phyloP scores from a whole-genome alignment of 192 early-diverging fungal species.

The Rhizophlyctis rosea region DNA sequence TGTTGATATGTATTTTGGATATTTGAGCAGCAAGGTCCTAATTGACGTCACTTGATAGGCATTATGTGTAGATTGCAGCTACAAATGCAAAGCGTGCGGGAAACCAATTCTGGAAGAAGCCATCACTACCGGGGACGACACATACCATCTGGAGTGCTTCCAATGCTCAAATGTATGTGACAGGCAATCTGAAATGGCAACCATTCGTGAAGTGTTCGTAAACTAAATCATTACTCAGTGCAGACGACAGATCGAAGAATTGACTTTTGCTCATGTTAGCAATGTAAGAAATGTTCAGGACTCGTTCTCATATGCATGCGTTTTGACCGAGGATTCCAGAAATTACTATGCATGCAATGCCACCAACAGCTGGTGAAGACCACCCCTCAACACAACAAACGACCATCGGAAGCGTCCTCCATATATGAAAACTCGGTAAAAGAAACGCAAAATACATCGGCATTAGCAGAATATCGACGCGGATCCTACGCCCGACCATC shows the following conservation, averaged over 20 bases:
- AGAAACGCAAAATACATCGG: too few relatives aligned
- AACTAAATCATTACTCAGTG: constrained; percentile 11
- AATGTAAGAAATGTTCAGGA: constrained; percentile 15
- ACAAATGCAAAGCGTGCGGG: constrained; percentile 26
- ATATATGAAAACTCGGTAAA: too few relatives aligned
- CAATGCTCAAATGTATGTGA: constrained; percentile 7
- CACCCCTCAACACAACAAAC: background rate
- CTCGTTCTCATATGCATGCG: background rate
- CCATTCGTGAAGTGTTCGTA: too few relatives aligned
- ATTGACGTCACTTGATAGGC: constrained; percentile 8
- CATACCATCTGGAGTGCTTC: constrained; percentile 29
- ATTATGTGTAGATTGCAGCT: constrained; percentile 23
- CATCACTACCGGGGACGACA: constrained; percentile 27
- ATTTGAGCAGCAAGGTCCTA: background rate
- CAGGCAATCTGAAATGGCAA: too few relatives aligned
- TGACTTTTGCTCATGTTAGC: constrained; percentile 17
- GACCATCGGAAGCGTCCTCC: too few relatives aligned
- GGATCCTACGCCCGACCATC: too few relatives aligned
- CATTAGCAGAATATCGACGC: too few relatives aligned
- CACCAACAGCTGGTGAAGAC: too few relatives aligned
- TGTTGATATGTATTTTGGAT: background rate
- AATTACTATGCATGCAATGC: background rate
- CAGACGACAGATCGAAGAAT: constrained; percentile 18
- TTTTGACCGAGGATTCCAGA: background rate
- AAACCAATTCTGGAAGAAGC: constrained; percentile 32